phyloP scores from a whole-genome alignment of 2,329 filamentous ascomycete species.

The Kalaharituber pfeilii region DNA sequence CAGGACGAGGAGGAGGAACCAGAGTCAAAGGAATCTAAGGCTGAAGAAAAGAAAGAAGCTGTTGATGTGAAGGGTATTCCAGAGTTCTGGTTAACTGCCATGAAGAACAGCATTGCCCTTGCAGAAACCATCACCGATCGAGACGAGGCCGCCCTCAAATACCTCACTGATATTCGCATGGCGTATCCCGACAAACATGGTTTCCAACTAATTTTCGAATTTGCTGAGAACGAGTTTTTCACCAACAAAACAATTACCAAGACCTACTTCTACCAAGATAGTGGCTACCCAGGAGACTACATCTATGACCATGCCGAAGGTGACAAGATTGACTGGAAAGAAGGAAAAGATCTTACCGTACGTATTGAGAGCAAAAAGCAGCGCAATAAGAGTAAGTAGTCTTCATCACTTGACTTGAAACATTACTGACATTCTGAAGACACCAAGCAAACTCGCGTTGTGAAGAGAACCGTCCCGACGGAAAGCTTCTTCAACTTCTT shows the following conservation, averaged over 20 bases:
- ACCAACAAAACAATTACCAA: constrained; percentile 93
- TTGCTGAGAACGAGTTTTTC: constrained; percentile 89
- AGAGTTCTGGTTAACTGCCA: constrained; percentile 98
- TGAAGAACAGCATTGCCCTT: constrained; percentile 98
- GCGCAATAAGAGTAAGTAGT: constrained; percentile 86
- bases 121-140: constrained; percentile 98
- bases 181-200: constrained; percentile 97
- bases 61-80: constrained; percentile 59
- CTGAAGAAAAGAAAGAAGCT: constrained; percentile 36
- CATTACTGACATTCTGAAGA: constrained; percentile 36
- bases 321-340: constrained; percentile 94
- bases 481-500: constrained; percentile 99
- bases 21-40: constrained; percentile 34
- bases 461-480: constrained; percentile 97
- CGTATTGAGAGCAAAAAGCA: constrained; percentile 98
- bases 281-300: constrained; percentile 94
- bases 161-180: constrained; percentile 87
- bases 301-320: constrained; percentile 99
- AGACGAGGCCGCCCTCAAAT: constrained; percentile 83
- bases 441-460: constrained; percentile 96
- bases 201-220: constrained; percentile 97
- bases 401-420: constrained; percentile 5
- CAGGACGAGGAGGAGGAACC: constrained; percentile 47
- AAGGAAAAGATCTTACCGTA: constrained; percentile 81
- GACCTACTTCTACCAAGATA: constrained; percentile 99